Evolutionary conservation across 148 eudicot genomes (phyloP), one percentile per base, ranked within the genome.

Genomic region (Bassia scoparia): DNA sequence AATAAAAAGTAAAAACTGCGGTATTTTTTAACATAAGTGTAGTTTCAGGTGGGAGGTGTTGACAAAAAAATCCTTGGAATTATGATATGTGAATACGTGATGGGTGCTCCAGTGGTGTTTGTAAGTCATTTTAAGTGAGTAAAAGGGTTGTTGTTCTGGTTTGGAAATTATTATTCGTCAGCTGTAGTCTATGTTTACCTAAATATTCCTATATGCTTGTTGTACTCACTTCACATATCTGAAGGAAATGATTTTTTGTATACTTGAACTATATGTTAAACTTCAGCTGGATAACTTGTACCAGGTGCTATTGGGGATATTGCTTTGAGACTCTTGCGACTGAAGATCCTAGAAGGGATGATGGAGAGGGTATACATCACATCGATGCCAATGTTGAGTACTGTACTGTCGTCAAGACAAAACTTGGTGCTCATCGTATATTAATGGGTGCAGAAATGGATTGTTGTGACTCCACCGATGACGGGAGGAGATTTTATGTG

Each of bases 401-500:
- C 71, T 95, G 99, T 81, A 77, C 96, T 77, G 99, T 89, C 33
- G 77, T 89, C 68, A 91, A 90, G 76, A 95, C 99, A 64, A 95
- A 95, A 80, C 78, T 95, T 44, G 99, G 99, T 44, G 97, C 97
- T 67, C 99, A 95, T 60, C 91, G 99, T 33, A 78, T 95, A 78
- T 77, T 95, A 68, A 95, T 95, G 99, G 99, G 99, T 80, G 99
- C 99, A 79, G 99, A 95, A 89, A 95, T 91, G 99, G 97, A 95
- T 82, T 95, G 99, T 74, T 92, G 93, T 79, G 99, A 95, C 85
- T 87, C 89, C 55, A 85, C 93, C 30, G 96, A 95, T 82, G 97
- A 95, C 82, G 99, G 97, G 41, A 85, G 82, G 85, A 89, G 87
- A 84, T 89, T 91, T 78, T 95, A 95, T 75, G 93, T 95, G 76